Conservation (phyloP, 2,329 filamentous ascomycete genomes). For the Daldinia sp. region DNA sequence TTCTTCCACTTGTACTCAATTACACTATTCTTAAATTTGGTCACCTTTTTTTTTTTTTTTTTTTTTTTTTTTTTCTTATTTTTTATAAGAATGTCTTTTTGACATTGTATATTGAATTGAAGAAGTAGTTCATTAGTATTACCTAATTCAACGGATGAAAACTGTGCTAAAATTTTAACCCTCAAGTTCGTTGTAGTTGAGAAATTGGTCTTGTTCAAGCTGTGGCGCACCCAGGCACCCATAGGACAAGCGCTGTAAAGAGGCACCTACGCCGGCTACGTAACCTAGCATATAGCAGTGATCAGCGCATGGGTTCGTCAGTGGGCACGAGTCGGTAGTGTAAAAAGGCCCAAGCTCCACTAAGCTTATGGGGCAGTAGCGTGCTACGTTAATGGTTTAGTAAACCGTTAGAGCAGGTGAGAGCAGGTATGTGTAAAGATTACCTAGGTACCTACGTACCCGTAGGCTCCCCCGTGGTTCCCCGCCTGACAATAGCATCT, state of each 20-base stretch:
- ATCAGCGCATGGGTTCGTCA: slow-evolving; percentile 32
- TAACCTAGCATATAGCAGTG: slow-evolving; percentile 8
- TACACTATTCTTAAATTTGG: not conserved
- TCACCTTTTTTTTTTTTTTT: too few relatives aligned
- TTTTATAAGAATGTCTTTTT: not conserved
- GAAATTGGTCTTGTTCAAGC: not conserved
- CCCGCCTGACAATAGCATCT: slow-evolving; percentile 41
- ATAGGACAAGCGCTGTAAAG: not conserved
- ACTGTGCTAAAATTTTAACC: slow-evolving; percentile 4
- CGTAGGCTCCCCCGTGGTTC: slow-evolving; percentile 13
- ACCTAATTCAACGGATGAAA: slow-evolving; percentile 6
- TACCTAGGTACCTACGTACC: too few relatives aligned
- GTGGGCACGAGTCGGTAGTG: slow-evolving; percentile 15
- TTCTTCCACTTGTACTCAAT: not conserved
- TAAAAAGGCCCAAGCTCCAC: slow-evolving; percentile 29
- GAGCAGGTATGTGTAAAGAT: not conserved
- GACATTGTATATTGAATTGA: not conserved
- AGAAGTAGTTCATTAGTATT: not conserved
- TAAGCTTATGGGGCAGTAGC: slow-evolving; percentile 15
- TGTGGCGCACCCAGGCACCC: not conserved
- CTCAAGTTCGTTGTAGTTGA: not conserved
- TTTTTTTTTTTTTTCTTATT: too few relatives aligned
- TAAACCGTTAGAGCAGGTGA: too few relatives aligned
- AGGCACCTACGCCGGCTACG: not conserved
- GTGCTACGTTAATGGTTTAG: slow-evolving; percentile 1